Base-by-base conservation (phyloP, 257 asterid genomes). In the Phtheirospermum japonicum region DNA sequence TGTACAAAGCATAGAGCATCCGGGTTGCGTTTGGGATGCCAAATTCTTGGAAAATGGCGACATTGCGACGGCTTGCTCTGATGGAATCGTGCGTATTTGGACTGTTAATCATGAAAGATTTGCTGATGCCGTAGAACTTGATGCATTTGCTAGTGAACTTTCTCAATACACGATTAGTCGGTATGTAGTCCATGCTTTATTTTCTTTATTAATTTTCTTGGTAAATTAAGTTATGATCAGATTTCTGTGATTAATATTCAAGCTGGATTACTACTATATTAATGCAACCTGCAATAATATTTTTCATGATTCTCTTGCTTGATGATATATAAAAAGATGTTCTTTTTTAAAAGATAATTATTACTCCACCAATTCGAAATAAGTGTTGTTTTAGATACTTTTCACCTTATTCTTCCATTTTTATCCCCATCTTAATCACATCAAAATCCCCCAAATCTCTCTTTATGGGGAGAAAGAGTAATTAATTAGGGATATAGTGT, bases 1-100 rank as follows among this genome's bases (percentile, higher is more conserved):
- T 78, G 75, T 89, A 59, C 99, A 93, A 75, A 89, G 84, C 78
- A 82, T 93, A 75, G 97, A 87, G 71, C 99, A 93, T 71, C 99
- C 97, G 71, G 97, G 99, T 20, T 93, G 97, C 73, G 96, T 93
- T 53, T 93, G 99, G 99, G 99, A 93, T 78, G 83, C 85, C 76
- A 93, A 93, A 63, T 89, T 93, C 77, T 66, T 93, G 82, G 95
- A 76, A 75, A 93, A 81, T 76, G 96, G 97, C 0, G 88, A 93
- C 75, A 80, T 93, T 66, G 96, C 78, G 58, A 93, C 96, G 23
- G 99, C 99, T 73, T 93, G 97, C 75, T 93, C 99, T 68, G 99
- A 89, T 76, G 94, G 99, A 37, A 52, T 89, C 61, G 94, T 89
- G 65, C 95, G 99, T 59, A 59, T 93, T 71, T 93, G 99, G 99